These are phyloP conservation scores for Asterochloris erici DNA, from an alignment of 139 green algal species.

Conservation along the genomic window DNA sequence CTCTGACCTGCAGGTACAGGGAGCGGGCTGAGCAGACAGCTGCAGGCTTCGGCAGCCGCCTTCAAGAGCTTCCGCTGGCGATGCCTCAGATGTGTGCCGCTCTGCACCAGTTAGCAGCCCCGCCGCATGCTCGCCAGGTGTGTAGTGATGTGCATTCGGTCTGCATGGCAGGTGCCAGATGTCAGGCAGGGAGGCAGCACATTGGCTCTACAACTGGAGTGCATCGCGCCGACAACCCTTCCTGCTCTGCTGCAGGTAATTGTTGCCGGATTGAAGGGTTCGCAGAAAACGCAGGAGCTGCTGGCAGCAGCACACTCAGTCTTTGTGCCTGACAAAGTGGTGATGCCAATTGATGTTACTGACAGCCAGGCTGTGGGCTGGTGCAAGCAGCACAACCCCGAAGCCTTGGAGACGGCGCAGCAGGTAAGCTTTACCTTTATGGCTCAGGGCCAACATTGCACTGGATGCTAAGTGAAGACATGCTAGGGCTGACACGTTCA, in stretches of 20 bases:
- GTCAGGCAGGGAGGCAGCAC: no score
- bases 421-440: no score
- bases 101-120: constrained; percentile 43
- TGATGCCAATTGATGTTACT: constrained; percentile 44
- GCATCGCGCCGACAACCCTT: background rate
- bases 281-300: constrained; percentile 44
- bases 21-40: constrained; percentile 20
- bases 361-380: constrained; percentile 36
- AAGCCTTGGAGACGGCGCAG: constrained; percentile 50
- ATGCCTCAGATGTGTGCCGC: constrained; percentile 74
- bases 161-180: no score
- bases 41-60: constrained; percentile 45
- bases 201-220: no score
- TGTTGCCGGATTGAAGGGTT: constrained; percentile 34
- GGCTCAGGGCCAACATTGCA: no score
- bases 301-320: constrained; percentile 54
- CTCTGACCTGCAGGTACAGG: background rate
- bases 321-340: constrained; percentile 49
- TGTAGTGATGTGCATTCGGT: no score
- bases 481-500: no score
- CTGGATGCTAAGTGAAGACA: no score
- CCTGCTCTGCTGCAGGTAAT: constrained; percentile 47
- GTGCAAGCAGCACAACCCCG: constrained; percentile 65
- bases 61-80: constrained; percentile 56
- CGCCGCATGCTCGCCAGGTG: constrained; percentile 55